Base-by-base conservation (phyloP, 768 basidiomycete species). In the Boletus tylopilopsis region DNA sequence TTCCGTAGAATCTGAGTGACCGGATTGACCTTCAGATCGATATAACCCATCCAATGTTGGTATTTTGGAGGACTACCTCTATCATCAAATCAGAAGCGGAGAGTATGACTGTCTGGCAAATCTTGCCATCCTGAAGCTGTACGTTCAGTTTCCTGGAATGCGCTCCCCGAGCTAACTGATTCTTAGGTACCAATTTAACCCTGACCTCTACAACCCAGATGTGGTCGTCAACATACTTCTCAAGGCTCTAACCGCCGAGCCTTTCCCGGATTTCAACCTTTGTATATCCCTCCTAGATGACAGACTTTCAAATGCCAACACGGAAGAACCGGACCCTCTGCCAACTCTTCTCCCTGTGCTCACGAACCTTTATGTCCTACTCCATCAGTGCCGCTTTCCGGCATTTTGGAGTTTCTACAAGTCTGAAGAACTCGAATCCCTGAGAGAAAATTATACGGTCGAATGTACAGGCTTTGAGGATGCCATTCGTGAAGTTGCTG, bases 51-150 rank as follows among this genome's bases (percentile, higher is more conserved):
- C 86, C 45, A 98, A 98, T 68, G 84, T 95, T 51, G 76, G 82
- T 32, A 89, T 94, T 57, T 84, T 98, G 51, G 95, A 97, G 71
- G 95, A 97, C 66, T 97, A 98, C 72, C 83, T 98, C 51, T 91
- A 90, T 68, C 86, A 91, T 67, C 95, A 99, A 71, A 91, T 93
- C 55, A 80, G 87, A 58, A 87, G 82, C 61, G 85, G 87, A 58
- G 88, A 92, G 66, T 97, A 97, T 60, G 95, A 99, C 69, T 86
- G 90, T 60, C 80, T 97, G 35, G 92, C 95, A 25, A 97, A 98
- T 71, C 76, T 97, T 34, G 94, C 94, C 42, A 93, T 96, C 55
- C 68, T 97, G 41, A 97, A 97, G 72, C 73, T 98, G 90, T 94
- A 57, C 32, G 79, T 43, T 27, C 37, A 13, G 23, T 34, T 42